Evolutionary conservation across 768 basidiomycete species (phyloP).

Genomic region (Pleurotus djamor): DNA sequence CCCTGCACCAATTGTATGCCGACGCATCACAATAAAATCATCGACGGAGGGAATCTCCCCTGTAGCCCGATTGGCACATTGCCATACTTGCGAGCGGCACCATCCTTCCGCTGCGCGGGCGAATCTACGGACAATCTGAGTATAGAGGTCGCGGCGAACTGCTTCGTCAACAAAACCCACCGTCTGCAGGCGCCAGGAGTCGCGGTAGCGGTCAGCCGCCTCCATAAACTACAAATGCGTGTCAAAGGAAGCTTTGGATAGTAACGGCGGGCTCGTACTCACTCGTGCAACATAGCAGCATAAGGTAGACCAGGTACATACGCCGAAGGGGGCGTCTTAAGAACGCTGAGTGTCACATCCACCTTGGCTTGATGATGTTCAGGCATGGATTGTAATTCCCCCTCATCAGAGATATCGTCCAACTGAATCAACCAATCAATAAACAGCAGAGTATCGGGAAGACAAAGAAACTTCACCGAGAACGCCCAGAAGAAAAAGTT

Average conservation of each 20-base stretch:
- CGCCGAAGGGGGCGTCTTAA: conserved; percentile 9
- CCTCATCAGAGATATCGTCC: conserved; percentile 23
- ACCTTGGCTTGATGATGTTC: conserved; percentile 15
- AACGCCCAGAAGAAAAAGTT: conserved; percentile 23
- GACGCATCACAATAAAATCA: conserved; percentile 16
- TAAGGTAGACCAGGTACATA: conserved; percentile 9
- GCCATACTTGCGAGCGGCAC: conserved; percentile 11
- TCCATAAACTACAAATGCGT: neutral
- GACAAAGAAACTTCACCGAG: conserved; percentile 12
- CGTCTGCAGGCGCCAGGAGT: neutral
- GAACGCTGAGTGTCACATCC: conserved; percentile 9
- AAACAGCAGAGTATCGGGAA: neutral
- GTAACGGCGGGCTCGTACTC: neutral
- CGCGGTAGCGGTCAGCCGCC: neutral
- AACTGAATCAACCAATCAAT: conserved; percentile 8
- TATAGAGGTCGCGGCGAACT: neutral
- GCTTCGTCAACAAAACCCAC: neutral
- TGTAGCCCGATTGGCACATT: conserved; percentile 5
- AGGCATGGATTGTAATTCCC: conserved; percentile 16
- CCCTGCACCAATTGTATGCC: conserved; percentile 13
- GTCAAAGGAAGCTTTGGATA: neutral
- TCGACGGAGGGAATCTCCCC: conserved; percentile 10
- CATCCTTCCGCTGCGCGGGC: conserved; percentile 11
- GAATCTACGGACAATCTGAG: conserved; percentile 7
- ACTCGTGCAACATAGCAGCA: conserved; percentile 19